Conservation (phyloP, 495 filamentous ascomycete genomes). For the Glonium stellatum region DNA sequence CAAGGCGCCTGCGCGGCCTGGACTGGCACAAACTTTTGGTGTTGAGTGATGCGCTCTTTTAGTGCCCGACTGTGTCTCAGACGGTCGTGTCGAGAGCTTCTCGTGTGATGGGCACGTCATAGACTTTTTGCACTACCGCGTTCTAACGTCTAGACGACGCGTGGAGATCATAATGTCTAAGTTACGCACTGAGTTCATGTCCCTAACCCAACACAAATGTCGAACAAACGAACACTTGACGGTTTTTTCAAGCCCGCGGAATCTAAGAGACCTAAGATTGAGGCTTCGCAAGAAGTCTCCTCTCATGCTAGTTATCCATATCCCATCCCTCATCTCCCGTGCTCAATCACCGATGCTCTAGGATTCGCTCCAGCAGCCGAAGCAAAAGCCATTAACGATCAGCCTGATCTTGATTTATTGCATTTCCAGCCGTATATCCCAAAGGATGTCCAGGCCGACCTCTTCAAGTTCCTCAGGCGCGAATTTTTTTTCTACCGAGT, state of each 20-base stretch:
- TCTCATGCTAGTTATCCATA: conserved; percentile 57
- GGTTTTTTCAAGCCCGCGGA: conserved; percentile 44
- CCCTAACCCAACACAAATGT: conserved; percentile 11
- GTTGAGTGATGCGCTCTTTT: no score
- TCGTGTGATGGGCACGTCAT: not conserved
- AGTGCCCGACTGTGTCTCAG: no score
- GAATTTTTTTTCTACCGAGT: conserved; percentile 68
- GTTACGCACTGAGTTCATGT: no score
- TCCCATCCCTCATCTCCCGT: conserved; percentile 51
- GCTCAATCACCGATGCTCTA: conserved; percentile 37
- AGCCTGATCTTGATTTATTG: conserved; percentile 58
- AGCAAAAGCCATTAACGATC: conserved; percentile 47
- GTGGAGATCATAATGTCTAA: not conserved
- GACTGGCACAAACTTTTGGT: no score
- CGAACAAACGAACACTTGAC: conserved; percentile 46
- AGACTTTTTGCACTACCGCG: not conserved
- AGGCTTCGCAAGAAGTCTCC: conserved; percentile 26
- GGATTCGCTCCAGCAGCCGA: conserved; percentile 37
- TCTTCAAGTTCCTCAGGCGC: conserved; percentile 58
- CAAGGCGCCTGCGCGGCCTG: no score
- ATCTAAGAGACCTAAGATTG: conserved; percentile 33
- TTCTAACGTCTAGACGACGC: not conserved
- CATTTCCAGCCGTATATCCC: conserved; percentile 63
- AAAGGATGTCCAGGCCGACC: conserved; percentile 42
- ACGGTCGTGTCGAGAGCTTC: no score